phyloP scores from a whole-genome alignment of 208 protist genomes.

The Trypanosoma lewisi region DNA sequence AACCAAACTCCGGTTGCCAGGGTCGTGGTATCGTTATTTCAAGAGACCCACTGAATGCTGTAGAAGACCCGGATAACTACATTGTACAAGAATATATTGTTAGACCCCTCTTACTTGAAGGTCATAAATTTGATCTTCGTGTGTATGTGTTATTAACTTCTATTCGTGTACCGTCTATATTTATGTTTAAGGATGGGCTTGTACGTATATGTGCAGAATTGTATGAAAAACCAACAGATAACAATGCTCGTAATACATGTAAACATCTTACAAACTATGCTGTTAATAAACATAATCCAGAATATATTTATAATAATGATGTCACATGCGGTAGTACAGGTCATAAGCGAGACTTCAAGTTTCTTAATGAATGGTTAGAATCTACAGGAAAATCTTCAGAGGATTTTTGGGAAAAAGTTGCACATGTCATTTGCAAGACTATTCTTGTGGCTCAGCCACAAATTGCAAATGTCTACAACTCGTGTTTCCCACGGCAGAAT shows the following conservation, averaged over 20 bases:
- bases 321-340: slow-evolving; percentile 65
- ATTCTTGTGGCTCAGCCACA: slow-evolving; percentile 92
- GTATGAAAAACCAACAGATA: slow-evolving; percentile 83
- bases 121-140: slow-evolving; percentile 96
- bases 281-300: slow-evolving; percentile 92
- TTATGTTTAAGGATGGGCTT: slow-evolving; percentile 93
- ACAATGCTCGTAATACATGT: slow-evolving; percentile 83
- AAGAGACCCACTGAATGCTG: slow-evolving; percentile 70
- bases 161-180: slow-evolving; percentile 86
- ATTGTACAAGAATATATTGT: slow-evolving; percentile 94
- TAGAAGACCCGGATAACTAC: slow-evolving; percentile 85
- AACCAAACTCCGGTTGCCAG: slow-evolving; percentile 92
- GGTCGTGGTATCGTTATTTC: slow-evolving; percentile 93
- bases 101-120: slow-evolving; percentile 90
- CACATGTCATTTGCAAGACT: slow-evolving; percentile 87
- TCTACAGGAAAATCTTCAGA: slow-evolving; percentile 46
- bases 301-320: slow-evolving; percentile 92
- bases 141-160: slow-evolving; percentile 94
- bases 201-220: slow-evolving; percentile 92
- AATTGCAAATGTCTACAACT: slow-evolving; percentile 89
- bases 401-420: slow-evolving; percentile 78
- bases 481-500: slow-evolving; percentile 89
- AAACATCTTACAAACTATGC: slow-evolving; percentile 98
- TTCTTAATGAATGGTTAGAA: slow-evolving; percentile 85
- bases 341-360: slow-evolving; percentile 92